A percentile compares a stretch with the other conserved stretches of the same genome.
phyloP scores from a whole-genome alignment of 2,329 filamentous ascomycete species.

The Lasiodiplodia sp. region DNA sequence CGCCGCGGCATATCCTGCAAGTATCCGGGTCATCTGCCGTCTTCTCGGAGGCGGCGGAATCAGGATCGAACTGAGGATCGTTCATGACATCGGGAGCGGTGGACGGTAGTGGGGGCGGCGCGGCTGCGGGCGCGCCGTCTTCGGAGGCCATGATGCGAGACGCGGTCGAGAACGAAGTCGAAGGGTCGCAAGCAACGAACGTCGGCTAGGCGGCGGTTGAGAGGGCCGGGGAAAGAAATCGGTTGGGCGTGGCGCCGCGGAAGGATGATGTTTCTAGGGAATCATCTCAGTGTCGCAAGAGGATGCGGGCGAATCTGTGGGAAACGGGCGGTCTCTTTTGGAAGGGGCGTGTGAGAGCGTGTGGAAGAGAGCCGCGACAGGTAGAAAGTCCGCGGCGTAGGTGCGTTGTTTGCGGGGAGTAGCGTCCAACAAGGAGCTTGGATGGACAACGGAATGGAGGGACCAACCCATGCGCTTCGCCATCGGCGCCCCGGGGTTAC shows the following conservation, averaged over 20 bases:
- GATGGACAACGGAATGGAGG: not conserved
- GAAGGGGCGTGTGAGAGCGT: not conserved
- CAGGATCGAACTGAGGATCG: conserved; percentile 59
- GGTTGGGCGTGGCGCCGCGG: conserved; percentile 17
- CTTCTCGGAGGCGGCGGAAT: conserved; percentile 41
- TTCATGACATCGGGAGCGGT: conserved; percentile 60
- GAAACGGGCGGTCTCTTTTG: not conserved
- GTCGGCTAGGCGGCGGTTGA: not conserved
- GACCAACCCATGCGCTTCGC: not conserved
- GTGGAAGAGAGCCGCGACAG: conserved; percentile 1
- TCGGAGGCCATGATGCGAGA: conserved; percentile 20
- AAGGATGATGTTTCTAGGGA: conserved; percentile 12
- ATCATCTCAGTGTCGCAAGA: conserved; percentile 25
- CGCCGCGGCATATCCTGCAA: conserved; percentile 96
- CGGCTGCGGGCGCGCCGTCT: not conserved
- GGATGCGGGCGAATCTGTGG: not conserved
- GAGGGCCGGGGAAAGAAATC: not conserved
- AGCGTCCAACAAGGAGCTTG: conserved; percentile 3
- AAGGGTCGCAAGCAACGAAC: not conserved
- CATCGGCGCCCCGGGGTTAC: not conserved
- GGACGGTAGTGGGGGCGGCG: conserved; percentile 1
- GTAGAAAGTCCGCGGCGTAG: not conserved
- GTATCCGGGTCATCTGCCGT: conserved; percentile 71
- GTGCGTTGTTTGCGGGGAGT: conserved; percentile 2
- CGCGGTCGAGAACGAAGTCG: not conserved